Conservation (phyloP, 163 green algal genomes). For the Scenedesmus sp. region DNA sequence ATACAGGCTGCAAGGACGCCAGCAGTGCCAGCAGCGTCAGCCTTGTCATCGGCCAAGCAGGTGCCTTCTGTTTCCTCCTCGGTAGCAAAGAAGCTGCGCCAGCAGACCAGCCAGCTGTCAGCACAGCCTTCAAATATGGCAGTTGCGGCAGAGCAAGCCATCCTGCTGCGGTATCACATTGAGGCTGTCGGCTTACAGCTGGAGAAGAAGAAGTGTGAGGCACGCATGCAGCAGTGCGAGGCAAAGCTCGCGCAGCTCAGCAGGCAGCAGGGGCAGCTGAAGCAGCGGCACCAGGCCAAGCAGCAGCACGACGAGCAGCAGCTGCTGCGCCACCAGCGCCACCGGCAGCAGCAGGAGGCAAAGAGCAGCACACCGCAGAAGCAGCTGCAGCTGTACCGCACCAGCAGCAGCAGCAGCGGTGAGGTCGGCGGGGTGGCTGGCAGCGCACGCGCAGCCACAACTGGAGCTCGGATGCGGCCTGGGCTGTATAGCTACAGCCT, state of each 20-base stretch:
- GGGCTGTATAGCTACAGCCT: neutral
- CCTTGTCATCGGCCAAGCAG: neutral
- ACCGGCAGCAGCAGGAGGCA: conserved; percentile 2
- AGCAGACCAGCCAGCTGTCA: conserved; percentile 25
- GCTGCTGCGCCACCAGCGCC: neutral
- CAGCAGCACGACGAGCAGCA: conserved; percentile 19
- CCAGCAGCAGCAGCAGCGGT: neutral
- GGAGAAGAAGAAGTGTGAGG: conserved; percentile 36
- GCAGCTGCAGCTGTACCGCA: neutral
- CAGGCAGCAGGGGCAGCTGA: conserved; percentile 17
- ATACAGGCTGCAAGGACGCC: neutral
- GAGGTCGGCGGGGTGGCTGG: neutral
- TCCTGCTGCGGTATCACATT: conserved; percentile 33
- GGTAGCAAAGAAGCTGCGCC: neutral
- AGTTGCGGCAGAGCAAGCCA: conserved; percentile 20
- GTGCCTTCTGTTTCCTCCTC: neutral
- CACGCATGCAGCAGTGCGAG: conserved; percentile 23
- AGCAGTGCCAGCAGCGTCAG: neutral
- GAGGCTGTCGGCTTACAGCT: conserved; percentile 35
- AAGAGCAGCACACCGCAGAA: neutral
- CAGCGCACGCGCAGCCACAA: neutral
- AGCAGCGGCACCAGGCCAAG: conserved; percentile 2
- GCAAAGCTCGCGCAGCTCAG: conserved; percentile 1
- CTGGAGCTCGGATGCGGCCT: neutral
- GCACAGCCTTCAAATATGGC: conserved; percentile 8